Evolutionary conservation across 805 yeast genomes (phyloP), one percentile per base, ranked within the genome.

Genomic region (Suhomyces sp.): DNA sequence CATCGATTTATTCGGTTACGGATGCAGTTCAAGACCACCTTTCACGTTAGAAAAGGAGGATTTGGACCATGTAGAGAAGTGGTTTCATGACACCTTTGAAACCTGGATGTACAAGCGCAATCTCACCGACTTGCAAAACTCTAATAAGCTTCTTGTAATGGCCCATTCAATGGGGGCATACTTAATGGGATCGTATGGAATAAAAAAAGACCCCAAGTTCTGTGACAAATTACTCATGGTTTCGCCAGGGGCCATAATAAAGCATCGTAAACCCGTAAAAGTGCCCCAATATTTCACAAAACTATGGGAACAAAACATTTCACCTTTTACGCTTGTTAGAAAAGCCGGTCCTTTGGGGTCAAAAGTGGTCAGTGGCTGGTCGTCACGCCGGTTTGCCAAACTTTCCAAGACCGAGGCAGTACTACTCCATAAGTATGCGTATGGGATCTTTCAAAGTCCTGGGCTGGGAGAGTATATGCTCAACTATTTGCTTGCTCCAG

Each of bases 91-190:
- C 46, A 79, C 93, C 0, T 72, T 87, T 43, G 79, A 79, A 46
- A 71, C 69, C 20, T 89, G 96, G 96, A 72, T 87, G 49, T 51
- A 54, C 1, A 65, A 70, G 44, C 69, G 86, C 47, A 77, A 79
- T 6, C 72, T 81, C 21, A 47, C 59, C 24, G 54, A n/a, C 10
- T n/a, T 31, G n/a, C 2, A 58, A 61, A 15, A 53, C 51, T 20
- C 29, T 19, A 71, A 75, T 20, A 76, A 78, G 51, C 83, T 82
- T 53, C 70, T 85, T 48, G 78, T 82, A 43, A 81, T 84, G 67
- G 96, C 97, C 1, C 99, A 93, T 69, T 91, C 97, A 0, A 77
- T 94, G 81, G 99, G 99, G 4, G 97, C 96, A 0, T 93, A 92
- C 63, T 60, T 93, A 20, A 80, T 87, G 64, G 80, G 86, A 0